phyloP scores from a whole-genome alignment of 2,329 filamentous ascomycete genomes.

The Colletotrichum shisoi region DNA sequence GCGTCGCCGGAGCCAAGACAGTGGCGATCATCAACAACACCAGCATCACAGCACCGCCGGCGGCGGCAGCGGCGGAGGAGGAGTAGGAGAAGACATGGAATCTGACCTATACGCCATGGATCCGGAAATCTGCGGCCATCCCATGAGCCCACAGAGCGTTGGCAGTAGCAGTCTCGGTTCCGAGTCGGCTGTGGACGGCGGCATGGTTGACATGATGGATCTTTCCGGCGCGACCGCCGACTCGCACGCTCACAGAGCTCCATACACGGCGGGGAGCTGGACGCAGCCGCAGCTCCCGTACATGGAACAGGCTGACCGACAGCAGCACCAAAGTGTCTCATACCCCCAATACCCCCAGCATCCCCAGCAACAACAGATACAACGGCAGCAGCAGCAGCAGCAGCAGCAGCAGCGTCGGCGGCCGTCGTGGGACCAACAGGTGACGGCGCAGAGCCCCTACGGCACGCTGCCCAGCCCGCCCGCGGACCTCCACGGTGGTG shows the following conservation, averaged over 20 bases:
- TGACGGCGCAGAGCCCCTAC: not conserved
- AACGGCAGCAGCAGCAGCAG: slow-evolving; percentile 7
- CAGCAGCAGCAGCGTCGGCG: not conserved
- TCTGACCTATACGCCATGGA: not conserved
- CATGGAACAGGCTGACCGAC: not conserved
- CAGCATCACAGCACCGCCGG: not conserved
- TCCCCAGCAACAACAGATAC: not conserved
- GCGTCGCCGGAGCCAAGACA: slow-evolving; percentile 37
- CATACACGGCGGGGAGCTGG: not conserved
- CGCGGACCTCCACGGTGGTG: not conserved
- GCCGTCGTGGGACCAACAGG: slow-evolving; percentile 1
- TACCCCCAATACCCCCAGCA: slow-evolving; percentile 5
- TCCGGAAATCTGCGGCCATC: not conserved
- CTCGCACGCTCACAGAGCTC: no score
- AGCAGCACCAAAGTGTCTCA: slow-evolving; percentile 5
- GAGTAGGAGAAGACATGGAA: not conserved
- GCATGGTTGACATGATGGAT: not conserved
- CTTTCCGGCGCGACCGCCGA: not conserved
- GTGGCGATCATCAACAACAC: not conserved
- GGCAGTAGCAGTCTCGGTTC: slow-evolving; percentile 1
- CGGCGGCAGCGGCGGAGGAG: not conserved
- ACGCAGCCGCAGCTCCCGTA: not conserved
- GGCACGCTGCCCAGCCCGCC: slow-evolving; percentile 12
- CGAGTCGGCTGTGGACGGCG: slow-evolving; percentile 1
- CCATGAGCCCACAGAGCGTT: slow-evolving; percentile 11